Conservation (phyloP, 2,329 filamentous ascomycete species). For the Colletotrichum sp. region DNA sequence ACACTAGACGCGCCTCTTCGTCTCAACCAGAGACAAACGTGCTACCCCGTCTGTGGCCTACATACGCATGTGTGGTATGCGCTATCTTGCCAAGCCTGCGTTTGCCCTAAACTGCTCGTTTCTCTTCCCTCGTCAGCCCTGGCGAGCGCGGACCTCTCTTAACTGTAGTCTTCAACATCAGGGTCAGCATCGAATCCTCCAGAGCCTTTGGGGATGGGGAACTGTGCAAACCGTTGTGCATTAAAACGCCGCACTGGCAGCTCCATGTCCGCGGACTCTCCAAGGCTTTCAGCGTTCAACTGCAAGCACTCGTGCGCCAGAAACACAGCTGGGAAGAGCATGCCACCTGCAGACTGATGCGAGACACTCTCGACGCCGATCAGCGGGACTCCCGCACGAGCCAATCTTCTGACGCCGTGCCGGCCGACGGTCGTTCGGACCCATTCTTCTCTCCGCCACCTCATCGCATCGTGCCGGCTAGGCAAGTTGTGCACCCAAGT, state of each 20-base stretch:
- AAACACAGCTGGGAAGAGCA: neutral
- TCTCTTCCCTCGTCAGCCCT: neutral
- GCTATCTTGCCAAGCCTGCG: neutral
- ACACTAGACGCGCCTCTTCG: neutral
- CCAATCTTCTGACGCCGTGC: neutral
- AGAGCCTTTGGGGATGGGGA: neutral
- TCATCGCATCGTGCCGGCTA: neutral
- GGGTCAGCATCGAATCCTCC: neutral
- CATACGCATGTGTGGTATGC: neutral
- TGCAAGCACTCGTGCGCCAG: neutral
- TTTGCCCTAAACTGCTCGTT: neutral
- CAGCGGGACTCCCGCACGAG: neutral
- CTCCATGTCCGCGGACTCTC: neutral
- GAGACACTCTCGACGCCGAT: slow-evolving; percentile 13
- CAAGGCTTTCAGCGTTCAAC: neutral
- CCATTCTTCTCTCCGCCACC: neutral
- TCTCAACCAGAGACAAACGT: neutral
- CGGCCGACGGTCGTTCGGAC: neutral
- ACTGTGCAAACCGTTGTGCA: neutral
- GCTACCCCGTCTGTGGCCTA: neutral
- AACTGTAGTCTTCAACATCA: neutral
- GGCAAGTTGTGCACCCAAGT: neutral
- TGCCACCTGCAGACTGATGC: slow-evolving; percentile 8
- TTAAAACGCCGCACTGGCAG: neutral
- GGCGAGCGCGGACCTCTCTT: neutral